Conservation (phyloP, 2,329 filamentous ascomycete species). For the Colletotrichum camelliae region DNA sequence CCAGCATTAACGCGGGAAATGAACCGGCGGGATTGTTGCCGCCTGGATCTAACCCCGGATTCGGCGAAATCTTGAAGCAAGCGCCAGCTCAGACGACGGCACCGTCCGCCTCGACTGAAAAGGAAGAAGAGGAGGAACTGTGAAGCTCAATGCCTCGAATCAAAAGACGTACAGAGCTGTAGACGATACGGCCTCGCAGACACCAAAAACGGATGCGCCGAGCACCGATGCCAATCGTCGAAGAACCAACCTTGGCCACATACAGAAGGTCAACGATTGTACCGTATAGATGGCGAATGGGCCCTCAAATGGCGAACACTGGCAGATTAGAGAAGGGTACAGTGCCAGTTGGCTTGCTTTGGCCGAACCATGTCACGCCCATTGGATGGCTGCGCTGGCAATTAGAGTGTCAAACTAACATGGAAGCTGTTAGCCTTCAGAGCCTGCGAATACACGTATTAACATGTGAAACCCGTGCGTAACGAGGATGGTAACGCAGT, state of each 20-base stretch:
- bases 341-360: neutral
- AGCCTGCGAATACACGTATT: neutral
- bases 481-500: neutral
- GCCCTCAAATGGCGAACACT: neutral
- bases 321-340: neutral
- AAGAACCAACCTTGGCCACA: neutral
- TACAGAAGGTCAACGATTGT: neutral
- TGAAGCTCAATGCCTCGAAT: neutral
- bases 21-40: neutral
- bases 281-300: neutral
- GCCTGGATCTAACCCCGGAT: neutral
- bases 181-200: neutral
- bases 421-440: neutral
- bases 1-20: slow-evolving; percentile 11
- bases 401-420: neutral
- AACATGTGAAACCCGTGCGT: neutral
- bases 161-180: neutral
- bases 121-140: slow-evolving; percentile 17
- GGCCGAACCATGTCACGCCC: neutral
- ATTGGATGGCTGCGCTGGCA: neutral
- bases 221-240: neutral
- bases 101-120: neutral
- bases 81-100: neutral
- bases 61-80: neutral
- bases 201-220: neutral